Conservation (phyloP, 2,329 filamentous ascomycete genomes). For the Exophiala oligosperma region DNA sequence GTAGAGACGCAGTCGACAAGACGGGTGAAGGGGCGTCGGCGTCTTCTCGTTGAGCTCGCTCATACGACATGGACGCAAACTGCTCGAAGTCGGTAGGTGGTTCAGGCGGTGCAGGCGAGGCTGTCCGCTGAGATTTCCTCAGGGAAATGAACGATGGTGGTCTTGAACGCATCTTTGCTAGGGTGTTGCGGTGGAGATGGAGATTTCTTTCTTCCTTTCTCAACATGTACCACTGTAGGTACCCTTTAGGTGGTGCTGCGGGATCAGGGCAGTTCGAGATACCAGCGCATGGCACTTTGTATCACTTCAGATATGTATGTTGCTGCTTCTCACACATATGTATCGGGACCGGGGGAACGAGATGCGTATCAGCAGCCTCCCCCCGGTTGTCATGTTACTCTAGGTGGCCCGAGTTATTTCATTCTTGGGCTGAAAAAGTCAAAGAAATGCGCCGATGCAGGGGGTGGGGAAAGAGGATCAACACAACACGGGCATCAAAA, state of each 20-base stretch:
- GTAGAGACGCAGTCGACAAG: not conserved
- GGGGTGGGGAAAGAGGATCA: not conserved
- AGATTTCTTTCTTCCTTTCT: no score
- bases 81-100: not conserved
- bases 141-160: not conserved
- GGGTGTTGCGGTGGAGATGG: not conserved
- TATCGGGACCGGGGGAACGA: no score
- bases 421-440: not conserved
- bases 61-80: not conserved
- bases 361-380: no score
- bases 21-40: not conserved
- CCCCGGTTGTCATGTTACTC: no score
- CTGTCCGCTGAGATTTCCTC: not conserved
- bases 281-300: no score
- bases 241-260: no score
- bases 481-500: no score
- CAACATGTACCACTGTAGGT: no score
- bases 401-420: not conserved
- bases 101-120: not conserved
- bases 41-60: not conserved
- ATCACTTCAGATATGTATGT: no score
- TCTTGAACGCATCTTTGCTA: not conserved
- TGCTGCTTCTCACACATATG: no score
- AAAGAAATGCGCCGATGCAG: not conserved
- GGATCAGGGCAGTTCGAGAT: no score